These are phyloP conservation scores for Scheffersomyces illinoinensis DNA, from an alignment of 1,139 yeast genomes.

Conservation along the genomic window DNA sequence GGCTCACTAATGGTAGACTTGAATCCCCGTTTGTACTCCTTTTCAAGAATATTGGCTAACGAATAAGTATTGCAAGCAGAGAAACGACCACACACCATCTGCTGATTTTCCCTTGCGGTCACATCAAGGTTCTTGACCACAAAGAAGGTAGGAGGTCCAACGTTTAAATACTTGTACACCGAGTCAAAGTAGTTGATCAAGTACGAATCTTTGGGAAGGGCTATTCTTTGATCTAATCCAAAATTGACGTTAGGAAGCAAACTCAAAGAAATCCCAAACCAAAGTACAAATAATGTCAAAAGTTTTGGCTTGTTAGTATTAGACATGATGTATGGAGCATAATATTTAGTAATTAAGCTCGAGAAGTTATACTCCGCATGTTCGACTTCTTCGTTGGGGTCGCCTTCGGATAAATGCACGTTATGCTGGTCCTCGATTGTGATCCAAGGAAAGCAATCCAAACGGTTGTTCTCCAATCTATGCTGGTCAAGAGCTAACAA, in stretches of 20 bases:
- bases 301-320: slow-evolving; percentile 49
- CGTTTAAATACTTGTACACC: slow-evolving; percentile 67
- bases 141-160: slow-evolving; percentile 91
- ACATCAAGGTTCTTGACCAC: slow-evolving; percentile 69
- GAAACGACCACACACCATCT: slow-evolving; percentile 81
- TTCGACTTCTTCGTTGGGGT: slow-evolving; percentile 8
- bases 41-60: slow-evolving; percentile 79
- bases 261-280: slow-evolving; percentile 70
- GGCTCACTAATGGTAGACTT: slow-evolving; percentile 76
- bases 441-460: slow-evolving; percentile 61
- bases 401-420: slow-evolving; percentile 10
- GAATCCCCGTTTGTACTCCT: slow-evolving; percentile 70
- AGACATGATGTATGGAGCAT: slow-evolving; percentile 61
- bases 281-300: slow-evolving; percentile 52
- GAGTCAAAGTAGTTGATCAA: slow-evolving; percentile 79
- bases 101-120: slow-evolving; percentile 62
- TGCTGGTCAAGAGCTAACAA: slow-evolving; percentile 68
- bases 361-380: slow-evolving; percentile 29
- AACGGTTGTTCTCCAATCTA: slow-evolving; percentile 56
- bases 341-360: slow-evolving; percentile 21
- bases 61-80: slow-evolving; percentile 81
- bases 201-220: slow-evolving; percentile 82
- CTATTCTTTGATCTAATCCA: slow-evolving; percentile 88
- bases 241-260: slow-evolving; percentile 67
- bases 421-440: slow-evolving; percentile 9